These are phyloP conservation scores for Diutina scorzettiae DNA, from an alignment of 1,139 yeast species.

Conservation along the genomic window DNA sequence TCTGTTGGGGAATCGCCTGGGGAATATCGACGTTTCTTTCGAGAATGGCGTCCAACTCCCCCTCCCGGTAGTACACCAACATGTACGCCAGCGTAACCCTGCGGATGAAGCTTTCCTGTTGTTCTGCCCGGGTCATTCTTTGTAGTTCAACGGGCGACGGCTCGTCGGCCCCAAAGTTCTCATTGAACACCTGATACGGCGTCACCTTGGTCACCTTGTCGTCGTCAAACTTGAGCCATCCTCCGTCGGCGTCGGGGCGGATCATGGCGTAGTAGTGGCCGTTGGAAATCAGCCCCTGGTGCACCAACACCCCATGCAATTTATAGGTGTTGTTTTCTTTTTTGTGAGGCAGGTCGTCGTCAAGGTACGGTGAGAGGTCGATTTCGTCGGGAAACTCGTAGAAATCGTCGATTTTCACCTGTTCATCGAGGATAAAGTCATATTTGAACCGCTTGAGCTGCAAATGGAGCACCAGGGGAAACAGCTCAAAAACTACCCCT, in stretches of 20 bases:
- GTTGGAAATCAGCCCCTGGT: constrained; percentile 87
- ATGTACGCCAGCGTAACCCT: constrained; percentile 92
- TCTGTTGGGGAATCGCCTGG: constrained; percentile 50
- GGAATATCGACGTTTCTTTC: constrained; percentile 54
- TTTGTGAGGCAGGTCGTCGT: constrained; percentile 35
- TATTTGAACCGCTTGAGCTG: constrained; percentile 92
- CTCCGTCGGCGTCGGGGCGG: constrained; percentile 53
- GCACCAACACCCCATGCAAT: constrained; percentile 89
- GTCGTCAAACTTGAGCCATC: constrained; percentile 92
- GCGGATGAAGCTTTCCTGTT: constrained; percentile 50
- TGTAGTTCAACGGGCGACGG: constrained; percentile 35
- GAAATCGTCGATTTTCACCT: constrained; percentile 85
- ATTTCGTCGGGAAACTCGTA: constrained; percentile 82
- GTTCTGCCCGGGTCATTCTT: constrained; percentile 44
- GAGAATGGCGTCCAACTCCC: constrained; percentile 44
- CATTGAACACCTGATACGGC: constrained; percentile 74
- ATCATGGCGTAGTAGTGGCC: constrained; percentile 96
- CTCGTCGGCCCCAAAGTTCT: constrained; percentile 78
- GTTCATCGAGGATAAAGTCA: constrained; percentile 79
- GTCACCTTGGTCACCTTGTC: constrained; percentile 88
- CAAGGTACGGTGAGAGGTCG: constrained; percentile 71
- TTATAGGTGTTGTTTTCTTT: constrained; percentile 64
- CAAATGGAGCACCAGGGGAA: constrained; percentile 87
- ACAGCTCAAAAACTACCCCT: constrained; percentile 83
- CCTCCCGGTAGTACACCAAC: constrained; percentile 82